Conservation (phyloP, 257 asterid genomes). For the Penstemon davidsonii region DNA sequence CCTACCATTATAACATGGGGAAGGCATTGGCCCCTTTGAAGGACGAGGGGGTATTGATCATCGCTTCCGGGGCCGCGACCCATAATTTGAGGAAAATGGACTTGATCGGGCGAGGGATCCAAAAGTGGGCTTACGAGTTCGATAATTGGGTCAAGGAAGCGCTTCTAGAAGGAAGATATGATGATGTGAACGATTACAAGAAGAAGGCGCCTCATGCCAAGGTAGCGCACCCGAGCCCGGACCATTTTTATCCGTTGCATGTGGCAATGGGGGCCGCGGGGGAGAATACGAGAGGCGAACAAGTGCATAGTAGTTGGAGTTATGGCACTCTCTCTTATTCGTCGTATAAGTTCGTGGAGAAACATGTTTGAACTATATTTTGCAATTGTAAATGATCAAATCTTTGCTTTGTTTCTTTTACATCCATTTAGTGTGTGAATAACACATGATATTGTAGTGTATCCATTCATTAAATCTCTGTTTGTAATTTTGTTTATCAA, state of each 20-base stretch:
- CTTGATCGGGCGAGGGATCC: constrained; percentile 28
- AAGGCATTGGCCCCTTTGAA: constrained; percentile 44
- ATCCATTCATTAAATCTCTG: no score
- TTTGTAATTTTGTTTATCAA: no score
- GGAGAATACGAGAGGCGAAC: constrained; percentile 45
- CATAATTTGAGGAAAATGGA: constrained; percentile 42
- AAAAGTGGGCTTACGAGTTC: no score
- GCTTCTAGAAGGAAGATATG: constrained; percentile 46
- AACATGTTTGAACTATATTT: no score
- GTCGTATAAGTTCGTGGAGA: constrained; percentile 43
- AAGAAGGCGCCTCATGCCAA: constrained; percentile 53
- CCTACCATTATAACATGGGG: constrained; percentile 51
- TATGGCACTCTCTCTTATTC: constrained; percentile 51
- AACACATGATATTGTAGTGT: no score
- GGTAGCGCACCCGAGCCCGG: constrained; percentile 54
- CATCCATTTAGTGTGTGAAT: no score
- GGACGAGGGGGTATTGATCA: constrained; percentile 46
- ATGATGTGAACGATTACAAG: constrained; percentile 46
- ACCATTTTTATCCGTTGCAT: constrained; percentile 62
- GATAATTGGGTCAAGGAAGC: no score
- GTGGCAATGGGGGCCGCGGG: constrained; percentile 75
- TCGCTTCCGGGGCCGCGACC: constrained; percentile 56
- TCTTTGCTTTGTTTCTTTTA: no score
- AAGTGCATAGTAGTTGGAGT: constrained; percentile 60
- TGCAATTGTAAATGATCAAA: no score